Conservation (phyloP, 331 rosid species). For the Phaseolus coccineus region DNA sequence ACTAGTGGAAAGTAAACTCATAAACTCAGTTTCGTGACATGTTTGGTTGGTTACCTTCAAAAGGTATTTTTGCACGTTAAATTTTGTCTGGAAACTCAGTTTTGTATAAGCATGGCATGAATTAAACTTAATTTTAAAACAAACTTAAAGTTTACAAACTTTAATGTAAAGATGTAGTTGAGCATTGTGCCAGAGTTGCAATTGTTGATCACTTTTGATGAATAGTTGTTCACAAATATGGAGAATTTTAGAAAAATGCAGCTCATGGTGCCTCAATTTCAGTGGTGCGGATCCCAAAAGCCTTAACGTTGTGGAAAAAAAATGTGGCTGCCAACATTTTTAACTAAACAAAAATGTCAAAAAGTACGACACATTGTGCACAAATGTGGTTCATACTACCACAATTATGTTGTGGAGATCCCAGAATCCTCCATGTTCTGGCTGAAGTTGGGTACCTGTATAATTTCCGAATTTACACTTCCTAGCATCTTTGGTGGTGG, state of each 20-base stretch:
- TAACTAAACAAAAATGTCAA: not conserved
- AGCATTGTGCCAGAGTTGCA: not conserved
- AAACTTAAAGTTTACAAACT: too few species aligned
- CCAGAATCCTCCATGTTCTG: not conserved
- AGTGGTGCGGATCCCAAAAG: not conserved
- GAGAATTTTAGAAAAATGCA: not conserved
- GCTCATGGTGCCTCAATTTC: not conserved
- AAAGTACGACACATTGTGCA: not conserved
- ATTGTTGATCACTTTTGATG: not conserved
- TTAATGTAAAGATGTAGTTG: too few species aligned
- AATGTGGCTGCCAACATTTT: not conserved
- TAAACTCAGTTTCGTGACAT: too few species aligned
- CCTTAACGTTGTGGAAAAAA: not conserved
- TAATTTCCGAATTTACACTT: conserved; percentile 17
- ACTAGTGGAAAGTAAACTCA: too few species aligned
- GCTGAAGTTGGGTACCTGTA: not conserved
- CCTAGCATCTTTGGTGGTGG: not conserved
- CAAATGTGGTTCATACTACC: not conserved
- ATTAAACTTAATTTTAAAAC: too few species aligned
- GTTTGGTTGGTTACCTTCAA: too few species aligned
- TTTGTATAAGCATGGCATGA: too few species aligned
- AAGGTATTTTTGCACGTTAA: too few species aligned
- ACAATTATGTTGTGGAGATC: not conserved
- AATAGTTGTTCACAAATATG: not conserved
- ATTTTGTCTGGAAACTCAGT: too few species aligned